Conservation (phyloP, 169 alveolate species). For the Amoebophrya sp. region DNA sequence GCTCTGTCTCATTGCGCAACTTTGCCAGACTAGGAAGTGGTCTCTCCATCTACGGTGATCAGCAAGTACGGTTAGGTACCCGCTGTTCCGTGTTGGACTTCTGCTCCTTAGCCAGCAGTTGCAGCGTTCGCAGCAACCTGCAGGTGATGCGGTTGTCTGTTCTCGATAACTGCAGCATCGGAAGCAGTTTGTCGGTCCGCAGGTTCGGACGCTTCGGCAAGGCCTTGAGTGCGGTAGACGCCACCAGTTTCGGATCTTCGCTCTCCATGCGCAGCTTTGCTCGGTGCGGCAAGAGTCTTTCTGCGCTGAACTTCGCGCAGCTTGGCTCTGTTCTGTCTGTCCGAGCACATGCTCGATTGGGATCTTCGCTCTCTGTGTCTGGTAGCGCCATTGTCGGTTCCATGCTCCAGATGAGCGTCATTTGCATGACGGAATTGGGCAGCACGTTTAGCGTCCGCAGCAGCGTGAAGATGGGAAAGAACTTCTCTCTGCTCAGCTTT, state of each 20-base stretch:
- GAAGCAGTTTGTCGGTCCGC: neutral
- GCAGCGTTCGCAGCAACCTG: neutral
- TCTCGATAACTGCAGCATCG: neutral
- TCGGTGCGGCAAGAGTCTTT: neutral
- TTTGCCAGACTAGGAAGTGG: neutral
- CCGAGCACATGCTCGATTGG: no score
- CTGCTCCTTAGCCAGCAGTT: neutral
- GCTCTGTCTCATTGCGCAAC: neutral
- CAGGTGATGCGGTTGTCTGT: neutral
- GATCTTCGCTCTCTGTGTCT: no score
- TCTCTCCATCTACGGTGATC: neutral
- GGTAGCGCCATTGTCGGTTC: no score
- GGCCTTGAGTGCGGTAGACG: neutral
- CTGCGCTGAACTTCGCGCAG: neutral
- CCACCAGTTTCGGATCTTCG: constrained; percentile 14
- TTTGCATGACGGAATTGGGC: no score
- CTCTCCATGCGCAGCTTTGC: neutral
- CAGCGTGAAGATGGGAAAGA: no score
- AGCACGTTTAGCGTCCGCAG: no score
- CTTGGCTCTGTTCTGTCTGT: no score
- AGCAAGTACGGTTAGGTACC: neutral
- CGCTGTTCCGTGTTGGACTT: neutral
- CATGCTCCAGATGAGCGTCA: no score
- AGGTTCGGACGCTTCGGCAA: neutral
- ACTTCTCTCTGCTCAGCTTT: no score